phyloP scores from a whole-genome alignment of 306 rosid genomes.

The Fragaria iinumae region DNA sequence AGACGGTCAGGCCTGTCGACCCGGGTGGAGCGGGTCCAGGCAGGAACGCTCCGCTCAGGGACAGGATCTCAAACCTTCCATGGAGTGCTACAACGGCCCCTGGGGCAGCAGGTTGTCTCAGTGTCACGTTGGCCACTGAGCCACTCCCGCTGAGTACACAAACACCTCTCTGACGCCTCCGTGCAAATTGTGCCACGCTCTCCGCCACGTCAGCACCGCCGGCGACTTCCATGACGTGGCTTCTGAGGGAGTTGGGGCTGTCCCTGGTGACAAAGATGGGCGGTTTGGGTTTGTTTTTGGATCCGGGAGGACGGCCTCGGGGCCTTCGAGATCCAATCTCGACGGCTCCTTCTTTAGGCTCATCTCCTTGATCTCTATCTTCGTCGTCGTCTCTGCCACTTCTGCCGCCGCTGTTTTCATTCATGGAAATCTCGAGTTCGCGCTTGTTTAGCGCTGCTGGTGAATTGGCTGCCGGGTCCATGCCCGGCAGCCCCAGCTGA shows the following conservation, averaged over 20 bases:
- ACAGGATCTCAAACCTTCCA: conserved; percentile 88
- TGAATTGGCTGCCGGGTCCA: conserved; percentile 69
- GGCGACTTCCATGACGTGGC: conserved; percentile 91
- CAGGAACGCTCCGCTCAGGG: conserved; percentile 74
- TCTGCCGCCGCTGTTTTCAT: conserved; percentile 45
- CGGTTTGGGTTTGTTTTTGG: conserved; percentile 91
- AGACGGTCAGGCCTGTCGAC: conserved; percentile 76
- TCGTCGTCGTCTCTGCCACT: conserved; percentile 36
- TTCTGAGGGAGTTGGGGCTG: conserved; percentile 82
- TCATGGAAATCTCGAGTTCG: conserved; percentile 51
- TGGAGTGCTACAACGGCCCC: conserved; percentile 82
- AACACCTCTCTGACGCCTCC: conserved; percentile 89
- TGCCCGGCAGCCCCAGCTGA: conserved; percentile 73
- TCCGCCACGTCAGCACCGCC: conserved; percentile 87
- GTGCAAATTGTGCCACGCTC: conserved; percentile 72
- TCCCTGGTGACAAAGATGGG: conserved; percentile 88
- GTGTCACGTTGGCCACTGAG: conserved; percentile 80
- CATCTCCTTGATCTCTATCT: conserved; percentile 53
- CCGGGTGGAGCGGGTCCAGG: conserved; percentile 96
- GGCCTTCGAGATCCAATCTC: conserved; percentile 74
- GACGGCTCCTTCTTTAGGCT: conserved; percentile 80
- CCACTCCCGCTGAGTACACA: conserved; percentile 95
- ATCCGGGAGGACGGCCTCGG: conserved; percentile 91
- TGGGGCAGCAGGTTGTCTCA: conserved; percentile 77
- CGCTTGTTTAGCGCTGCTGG: conserved; percentile 40